Base-by-base conservation (phyloP, 306 rosid species). In the Abrus pulchellus region DNA sequence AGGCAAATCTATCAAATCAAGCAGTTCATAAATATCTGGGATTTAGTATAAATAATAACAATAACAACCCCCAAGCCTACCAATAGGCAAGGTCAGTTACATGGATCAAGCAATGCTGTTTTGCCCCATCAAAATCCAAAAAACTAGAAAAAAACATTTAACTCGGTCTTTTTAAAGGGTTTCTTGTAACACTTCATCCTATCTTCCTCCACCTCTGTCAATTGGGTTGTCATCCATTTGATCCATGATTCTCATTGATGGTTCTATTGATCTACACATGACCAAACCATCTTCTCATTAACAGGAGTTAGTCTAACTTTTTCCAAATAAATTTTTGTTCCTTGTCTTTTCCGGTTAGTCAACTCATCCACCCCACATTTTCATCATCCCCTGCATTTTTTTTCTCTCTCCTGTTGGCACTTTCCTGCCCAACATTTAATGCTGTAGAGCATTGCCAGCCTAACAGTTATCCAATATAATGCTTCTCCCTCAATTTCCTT, bases 161-260 rank as follows among this genome's bases (percentile, higher is more conserved):
- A 53, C 29, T 53, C 8, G 7, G 50, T 53, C 60, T 72, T 53
- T 62, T 36, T 52, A 32, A 70, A 49, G 3, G 63, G 50, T 36
- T 72, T 36, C 9, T 36, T 8, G 34, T 30, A 45, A 8, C n/a
- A 41, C 9, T 48, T 69, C 32, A 30, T 69, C 8, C 5, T 4
- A 49, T 20, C 20, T 34, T 52, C 76, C 76, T 71, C 63, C 14
- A 9, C 62, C 63, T 52, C 30, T 34, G 49, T 53, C 53, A n/a
- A 49, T 67, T 44, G 0, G 29, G 32, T 29, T 43, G 53, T 9
- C 55, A 44, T 67, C 40, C 54, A 67, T 44, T 44, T 67, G 33
- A 49, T n/a, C 47, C 9, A 33, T 10, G 43, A 13, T 50, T 50
- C 32, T 13, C 48, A 50, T 13, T 33, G 5, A 33, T 47, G 47